These are phyloP conservation scores for Tilletiaria anomala DNA, from an alignment of 1,284 basidiomycete species.

Conservation along the genomic window DNA sequence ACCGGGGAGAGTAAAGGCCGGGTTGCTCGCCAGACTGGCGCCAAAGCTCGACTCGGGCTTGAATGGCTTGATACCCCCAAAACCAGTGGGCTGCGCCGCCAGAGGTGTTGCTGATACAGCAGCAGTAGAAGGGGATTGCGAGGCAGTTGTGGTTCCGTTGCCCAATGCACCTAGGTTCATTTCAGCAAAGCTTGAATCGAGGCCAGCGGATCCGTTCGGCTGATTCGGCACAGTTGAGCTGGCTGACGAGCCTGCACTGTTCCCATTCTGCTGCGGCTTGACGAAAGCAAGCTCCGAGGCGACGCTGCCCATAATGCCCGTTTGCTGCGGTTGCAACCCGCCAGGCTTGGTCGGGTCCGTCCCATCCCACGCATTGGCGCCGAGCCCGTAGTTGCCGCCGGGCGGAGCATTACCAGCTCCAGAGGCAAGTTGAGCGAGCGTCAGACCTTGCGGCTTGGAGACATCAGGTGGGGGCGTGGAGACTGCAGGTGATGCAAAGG, in stretches of 20 bases:
- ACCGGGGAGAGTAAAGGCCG: constrained; percentile 1
- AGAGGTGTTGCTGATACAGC: no score
- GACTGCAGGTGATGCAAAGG: constrained; percentile 61
- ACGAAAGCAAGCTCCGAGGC: constrained; percentile 39
- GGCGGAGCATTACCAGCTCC: constrained; percentile 27
- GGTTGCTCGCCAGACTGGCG: background rate
- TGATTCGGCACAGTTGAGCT: no score
- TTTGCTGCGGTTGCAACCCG: constrained; percentile 27
- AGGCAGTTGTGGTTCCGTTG: no score
- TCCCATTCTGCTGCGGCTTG: background rate
- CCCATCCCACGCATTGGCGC: constrained; percentile 24
- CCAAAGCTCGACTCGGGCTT: constrained; percentile 25
- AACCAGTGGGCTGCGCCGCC: background rate
- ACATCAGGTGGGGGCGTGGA: constrained; percentile 42
- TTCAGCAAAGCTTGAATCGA: no score
- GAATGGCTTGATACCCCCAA: constrained; percentile 15
- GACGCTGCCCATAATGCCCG: constrained; percentile 38
- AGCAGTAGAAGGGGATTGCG: no score
- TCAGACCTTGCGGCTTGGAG: constrained; percentile 4
- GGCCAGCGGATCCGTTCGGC: no score
- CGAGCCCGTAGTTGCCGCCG: constrained; percentile 21
- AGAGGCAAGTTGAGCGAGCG: constrained; percentile 6
- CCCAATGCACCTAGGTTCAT: no score
- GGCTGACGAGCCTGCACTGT: no score
- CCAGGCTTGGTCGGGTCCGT: constrained; percentile 3